phyloP scores from a whole-genome alignment of 108 stramenopile genomes.

The Aureococcus anophagefferens region DNA sequence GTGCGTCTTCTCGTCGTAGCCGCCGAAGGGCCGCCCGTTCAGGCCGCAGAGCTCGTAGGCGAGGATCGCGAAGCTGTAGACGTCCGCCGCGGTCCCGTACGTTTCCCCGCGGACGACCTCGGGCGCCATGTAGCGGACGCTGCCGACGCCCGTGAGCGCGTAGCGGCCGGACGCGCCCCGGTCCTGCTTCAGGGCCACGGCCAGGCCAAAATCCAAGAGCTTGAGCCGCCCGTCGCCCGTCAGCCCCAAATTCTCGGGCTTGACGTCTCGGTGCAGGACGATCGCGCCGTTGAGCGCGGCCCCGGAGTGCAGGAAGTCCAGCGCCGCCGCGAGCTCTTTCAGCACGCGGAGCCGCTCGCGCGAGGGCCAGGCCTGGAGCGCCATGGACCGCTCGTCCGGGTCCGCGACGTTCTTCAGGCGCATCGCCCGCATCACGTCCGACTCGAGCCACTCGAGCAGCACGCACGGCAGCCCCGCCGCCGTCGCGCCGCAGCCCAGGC shows the following conservation, averaged over 20 bases:
- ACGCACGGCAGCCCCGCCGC: no score
- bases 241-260: conserved; percentile 66
- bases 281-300: conserved; percentile 66
- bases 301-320: conserved; percentile 65
- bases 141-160: conserved; percentile 40
- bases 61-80: conserved; percentile 45
- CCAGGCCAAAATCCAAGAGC: not conserved
- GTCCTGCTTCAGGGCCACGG: not conserved
- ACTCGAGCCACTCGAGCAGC: no score
- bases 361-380: no score
- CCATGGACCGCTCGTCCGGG: no score
- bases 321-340: conserved; percentile 47
- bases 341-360: not conserved
- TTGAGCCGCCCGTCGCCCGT: not conserved
- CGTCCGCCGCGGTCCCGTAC: conserved; percentile 43
- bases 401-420: no score
- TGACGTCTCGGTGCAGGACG: conserved; percentile 77
- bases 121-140: conserved; percentile 42
- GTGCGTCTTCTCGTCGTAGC: not conserved
- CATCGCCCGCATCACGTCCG: no score
- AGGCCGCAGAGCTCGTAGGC: conserved; percentile 36
- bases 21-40: not conserved
- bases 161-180: conserved; percentile 32
- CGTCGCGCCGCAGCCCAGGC: no score
- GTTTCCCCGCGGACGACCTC: conserved; percentile 36